Base-by-base conservation (phyloP, 352 stramenopile genomes). In the Globisporangium rhizosaccharum region DNA sequence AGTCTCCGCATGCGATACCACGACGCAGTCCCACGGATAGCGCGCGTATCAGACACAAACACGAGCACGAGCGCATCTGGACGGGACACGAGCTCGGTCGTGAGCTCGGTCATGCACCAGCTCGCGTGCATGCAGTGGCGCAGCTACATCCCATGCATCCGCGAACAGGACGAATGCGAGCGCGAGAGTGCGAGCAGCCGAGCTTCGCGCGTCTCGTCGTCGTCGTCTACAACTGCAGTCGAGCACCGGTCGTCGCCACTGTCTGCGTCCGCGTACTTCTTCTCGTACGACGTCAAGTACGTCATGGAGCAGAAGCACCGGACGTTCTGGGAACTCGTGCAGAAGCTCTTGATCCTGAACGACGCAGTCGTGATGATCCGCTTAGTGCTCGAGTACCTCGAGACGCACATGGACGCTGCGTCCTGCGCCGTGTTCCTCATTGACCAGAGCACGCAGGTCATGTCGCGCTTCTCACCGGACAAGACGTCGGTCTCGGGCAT, bases 341-440 rank as follows among this genome's bases (percentile, higher is more conserved):
- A 88, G 62, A 64, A 74, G 10, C 67, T 92, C 10, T 46, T 92
- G 49, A 68, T 72, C 15, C 63, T 87, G 17, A 90, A 89, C 58
- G 82, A 92, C 46, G 80, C 87, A 6, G 75, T 89, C 39, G 68
- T 76, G n/a, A 90, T 92, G 78, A 82, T 90, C 55, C 73, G 74
- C 9, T 42, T 85, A 37, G 50, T 92, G 25, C 66, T 90, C 23
- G 76, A 90, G 48, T 90, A 90, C 49, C 51, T 92, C 5, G 65
- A 75, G 57, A 57, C 79, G 45, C 71, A 87, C 57, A 61, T 89
- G 33, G 76, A 75, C 10, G 77, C 76, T 0, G 60, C 68, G 20
- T 58, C 68, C 18, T 79, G 78, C 15, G 81, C 79, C 5, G 73
- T 92, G 33, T 92, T 91, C 57, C 60, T 94, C 26, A 70, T 92